phyloP scores from a whole-genome alignment of 208 protist genomes.

The Leishmania martiniquensis region DNA sequence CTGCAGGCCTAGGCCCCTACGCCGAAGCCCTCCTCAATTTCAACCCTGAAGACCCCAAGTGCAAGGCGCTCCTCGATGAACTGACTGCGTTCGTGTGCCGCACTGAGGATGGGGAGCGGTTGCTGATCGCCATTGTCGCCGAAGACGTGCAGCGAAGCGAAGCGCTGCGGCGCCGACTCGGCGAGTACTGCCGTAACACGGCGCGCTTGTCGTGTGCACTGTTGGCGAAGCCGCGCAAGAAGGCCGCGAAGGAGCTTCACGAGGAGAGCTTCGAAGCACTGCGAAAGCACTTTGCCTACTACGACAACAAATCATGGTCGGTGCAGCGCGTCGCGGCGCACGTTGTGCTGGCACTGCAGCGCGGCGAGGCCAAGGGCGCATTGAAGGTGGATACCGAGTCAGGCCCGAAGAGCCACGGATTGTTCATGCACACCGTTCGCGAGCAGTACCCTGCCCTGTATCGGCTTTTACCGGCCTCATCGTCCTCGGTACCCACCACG shows the following conservation, averaged over 20 bases:
- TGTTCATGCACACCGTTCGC: constrained; percentile 44
- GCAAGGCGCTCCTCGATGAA: constrained; percentile 33
- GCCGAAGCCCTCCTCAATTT: constrained; percentile 47
- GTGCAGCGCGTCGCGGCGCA: constrained; percentile 56
- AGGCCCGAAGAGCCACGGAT: constrained; percentile 23
- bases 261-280: constrained; percentile 52
- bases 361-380: constrained; percentile 75
- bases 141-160: constrained; percentile 76
- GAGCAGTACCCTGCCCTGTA: constrained; percentile 35
- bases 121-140: constrained; percentile 63
- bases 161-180: constrained; percentile 40
- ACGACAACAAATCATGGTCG: constrained; percentile 54
- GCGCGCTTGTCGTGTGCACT: constrained; percentile 42
- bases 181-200: constrained; percentile 42
- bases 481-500: background rate
- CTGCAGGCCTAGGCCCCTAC: constrained; percentile 70
- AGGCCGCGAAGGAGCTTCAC: constrained; percentile 63
- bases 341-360: constrained; percentile 64
- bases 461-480: constrained; percentile 18
- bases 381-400: constrained; percentile 57
- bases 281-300: constrained; percentile 64
- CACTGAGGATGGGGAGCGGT: constrained; percentile 52
- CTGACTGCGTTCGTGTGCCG: constrained; percentile 23
- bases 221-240: constrained; percentile 58
- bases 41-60: constrained; percentile 10